Base-by-base conservation (phyloP, 345 rosid genomes). In the Citrus australasica region DNA sequence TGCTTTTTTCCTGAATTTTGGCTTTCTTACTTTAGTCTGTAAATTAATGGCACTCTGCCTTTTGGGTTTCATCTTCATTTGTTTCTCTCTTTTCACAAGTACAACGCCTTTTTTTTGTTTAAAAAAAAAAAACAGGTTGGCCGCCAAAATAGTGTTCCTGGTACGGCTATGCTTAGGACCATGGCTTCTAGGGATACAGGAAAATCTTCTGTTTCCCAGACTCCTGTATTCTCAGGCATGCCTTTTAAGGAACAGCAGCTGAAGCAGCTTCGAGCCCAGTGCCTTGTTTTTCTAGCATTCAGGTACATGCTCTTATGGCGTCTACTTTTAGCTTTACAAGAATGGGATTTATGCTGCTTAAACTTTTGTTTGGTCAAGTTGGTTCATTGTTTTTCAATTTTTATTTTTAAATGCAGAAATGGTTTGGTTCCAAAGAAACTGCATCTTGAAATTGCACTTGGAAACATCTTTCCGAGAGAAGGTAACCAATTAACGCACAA, bases 251-350 rank as follows among this genome's bases (percentile, higher is more conserved):
- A 92, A 75, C 94, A 94, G 67, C 98, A 94, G 80, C 81, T 94
- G 83, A 94, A 90, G 85, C 98, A 94, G 83, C 98, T 94, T 77
- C 90, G 97, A 79, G 98, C 98, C 60, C 98, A 94, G 80, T 94
- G 98, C 87, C 96, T 94, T 60, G 97, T 94, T 35, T 92, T 92
- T 84, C 79, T 94, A 83, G 97, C 98, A 48, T 92, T 94, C 84
- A 89, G 97, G 98, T 94, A 80, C 33, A 62, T 69, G 75, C 35
- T 35, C 53, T 73, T 77, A 30, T 74, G 76, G 82, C 70, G 24
- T 71, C 42, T 73, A 13, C 70, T 62, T 53, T 46, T 79, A 67
- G 42, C 74, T 69, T 64, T 66, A 46, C 74, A 42, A 22, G 24
- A 59, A 21, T 56, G 66, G 58, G 69, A n/a, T 61, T 56, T 56